A percentile compares a stretch with the other conserved stretches of the same genome.
phyloP scores from a whole-genome alignment of 768 basidiomycete species.

The Podaxis pistillaris region DNA sequence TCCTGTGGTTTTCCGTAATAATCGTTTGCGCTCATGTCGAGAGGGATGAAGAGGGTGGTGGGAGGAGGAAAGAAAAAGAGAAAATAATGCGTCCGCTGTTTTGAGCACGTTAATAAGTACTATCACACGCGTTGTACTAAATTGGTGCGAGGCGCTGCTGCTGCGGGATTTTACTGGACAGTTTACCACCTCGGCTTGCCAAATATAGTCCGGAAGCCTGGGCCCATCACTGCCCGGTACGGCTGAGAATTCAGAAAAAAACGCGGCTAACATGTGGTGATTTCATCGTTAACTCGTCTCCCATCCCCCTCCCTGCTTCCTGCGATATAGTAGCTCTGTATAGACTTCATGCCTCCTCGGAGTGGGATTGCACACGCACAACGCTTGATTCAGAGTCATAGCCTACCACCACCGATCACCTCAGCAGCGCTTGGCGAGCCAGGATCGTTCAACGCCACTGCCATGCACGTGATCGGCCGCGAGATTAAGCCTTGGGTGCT shows the following conservation, averaged over 20 bases:
- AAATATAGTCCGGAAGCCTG: not conserved
- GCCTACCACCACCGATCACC: not conserved
- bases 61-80: conserved; percentile 17
- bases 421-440: not conserved
- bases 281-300: conserved; percentile 3
- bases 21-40: conserved; percentile 69
- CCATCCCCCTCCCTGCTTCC: not conserved
- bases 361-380: too few relatives aligned
- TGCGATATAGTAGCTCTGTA: too few relatives aligned
- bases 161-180: not conserved
- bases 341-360: not conserved
- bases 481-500: not conserved
- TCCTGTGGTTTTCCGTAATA: conserved; percentile 62
- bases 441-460: not conserved
- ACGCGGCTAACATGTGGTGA: conserved; percentile 7
- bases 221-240: not conserved
- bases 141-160: conserved; percentile 5
- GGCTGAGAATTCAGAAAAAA: not conserved
- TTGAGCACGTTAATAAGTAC: conserved; percentile 30
- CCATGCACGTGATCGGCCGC: not conserved
- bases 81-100: conserved; percentile 22
- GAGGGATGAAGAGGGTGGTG: conserved; percentile 17
- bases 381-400: too few relatives aligned
- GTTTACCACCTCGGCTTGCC: conserved; percentile 9
- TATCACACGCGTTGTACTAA: conserved; percentile 13